Evolutionary conservation across 257 asterid species (phyloP).

Genomic region (Thymus quinquecostatus): DNA sequence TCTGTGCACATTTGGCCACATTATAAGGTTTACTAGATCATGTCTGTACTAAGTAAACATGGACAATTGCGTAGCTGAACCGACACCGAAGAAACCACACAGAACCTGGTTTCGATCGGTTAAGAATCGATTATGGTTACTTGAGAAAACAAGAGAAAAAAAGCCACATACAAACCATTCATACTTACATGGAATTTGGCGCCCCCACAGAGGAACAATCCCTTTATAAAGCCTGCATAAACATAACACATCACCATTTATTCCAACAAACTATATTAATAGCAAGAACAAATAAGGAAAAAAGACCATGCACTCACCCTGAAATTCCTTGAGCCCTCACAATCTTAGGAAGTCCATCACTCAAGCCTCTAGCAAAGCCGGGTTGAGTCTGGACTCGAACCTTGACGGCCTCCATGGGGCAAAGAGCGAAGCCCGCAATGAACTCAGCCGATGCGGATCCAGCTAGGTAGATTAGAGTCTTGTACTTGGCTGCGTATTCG

Average conservation of each 20-base stretch:
- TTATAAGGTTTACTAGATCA: neutral
- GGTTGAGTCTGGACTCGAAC: constrained; percentile 91
- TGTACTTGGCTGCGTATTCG: constrained; percentile 73
- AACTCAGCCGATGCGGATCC: constrained; percentile 91
- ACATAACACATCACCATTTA: neutral
- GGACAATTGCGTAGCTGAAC: neutral
- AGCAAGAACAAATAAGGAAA: neutral
- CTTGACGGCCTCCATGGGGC: constrained; percentile 88
- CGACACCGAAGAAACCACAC: neutral
- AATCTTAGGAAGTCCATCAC: constrained; percentile 84
- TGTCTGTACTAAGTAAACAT: neutral
- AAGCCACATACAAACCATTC: too few relatives aligned
- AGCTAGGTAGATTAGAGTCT: constrained; percentile 78
- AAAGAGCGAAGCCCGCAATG: constrained; percentile 78
- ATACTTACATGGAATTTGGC: constrained; percentile 89
- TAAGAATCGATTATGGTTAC: neutral
- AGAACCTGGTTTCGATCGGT: neutral
- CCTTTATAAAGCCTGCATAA: constrained; percentile 78
- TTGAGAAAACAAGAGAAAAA: neutral
- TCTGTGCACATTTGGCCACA: constrained; percentile 39
- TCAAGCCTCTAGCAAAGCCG: constrained; percentile 77
- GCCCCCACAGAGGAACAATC: constrained; percentile 88
- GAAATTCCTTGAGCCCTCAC: constrained; percentile 61
- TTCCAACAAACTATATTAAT: too few relatives aligned
- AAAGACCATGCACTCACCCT: constrained; percentile 46